Percentiles rank a stretch among this genome's conserved stretches.
Evolutionary conservation across 345 rosid genomes (phyloP).

Genomic region (Conringia planisiliqua): DNA sequence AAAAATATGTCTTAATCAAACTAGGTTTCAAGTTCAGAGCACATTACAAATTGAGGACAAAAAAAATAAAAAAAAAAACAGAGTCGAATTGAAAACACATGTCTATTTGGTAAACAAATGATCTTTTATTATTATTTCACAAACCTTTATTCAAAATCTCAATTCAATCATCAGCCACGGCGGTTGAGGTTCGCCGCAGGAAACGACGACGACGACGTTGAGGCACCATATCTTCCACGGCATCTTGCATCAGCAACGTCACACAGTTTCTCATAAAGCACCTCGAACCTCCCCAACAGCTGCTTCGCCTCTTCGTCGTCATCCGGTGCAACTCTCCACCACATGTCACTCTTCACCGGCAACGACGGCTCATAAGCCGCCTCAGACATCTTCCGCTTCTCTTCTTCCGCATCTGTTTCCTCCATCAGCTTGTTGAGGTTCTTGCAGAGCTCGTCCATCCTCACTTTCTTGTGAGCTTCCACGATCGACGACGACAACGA

Average conservation of each 20-base stretch:
- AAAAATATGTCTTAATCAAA: not conserved
- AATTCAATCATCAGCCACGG: not conserved
- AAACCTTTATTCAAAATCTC: not conserved
- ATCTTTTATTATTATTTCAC: not conserved
- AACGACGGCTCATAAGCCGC: not conserved
- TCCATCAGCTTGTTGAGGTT: not conserved
- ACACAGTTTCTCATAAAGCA: not conserved
- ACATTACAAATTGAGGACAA: not conserved
- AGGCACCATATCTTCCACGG: not conserved
- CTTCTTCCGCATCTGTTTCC: not conserved
- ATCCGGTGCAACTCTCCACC: constrained; percentile 2
- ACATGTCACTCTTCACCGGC: not conserved
- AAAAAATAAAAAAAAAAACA: not conserved
- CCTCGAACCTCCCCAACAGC: not conserved
- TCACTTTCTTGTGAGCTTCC: not conserved
- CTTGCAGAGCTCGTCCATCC: not conserved
- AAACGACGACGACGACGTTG: not conserved
- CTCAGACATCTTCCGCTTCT: not conserved
- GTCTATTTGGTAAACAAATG: not conserved
- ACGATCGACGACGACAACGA: not conserved
- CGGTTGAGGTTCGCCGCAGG: not conserved
- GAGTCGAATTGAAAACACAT: not conserved
- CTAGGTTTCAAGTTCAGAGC: not conserved
- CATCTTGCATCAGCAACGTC: not conserved
- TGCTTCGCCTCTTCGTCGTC: not conserved